Base-by-base conservation (phyloP, 805 yeast species). In the Ogataea degrootiae region DNA sequence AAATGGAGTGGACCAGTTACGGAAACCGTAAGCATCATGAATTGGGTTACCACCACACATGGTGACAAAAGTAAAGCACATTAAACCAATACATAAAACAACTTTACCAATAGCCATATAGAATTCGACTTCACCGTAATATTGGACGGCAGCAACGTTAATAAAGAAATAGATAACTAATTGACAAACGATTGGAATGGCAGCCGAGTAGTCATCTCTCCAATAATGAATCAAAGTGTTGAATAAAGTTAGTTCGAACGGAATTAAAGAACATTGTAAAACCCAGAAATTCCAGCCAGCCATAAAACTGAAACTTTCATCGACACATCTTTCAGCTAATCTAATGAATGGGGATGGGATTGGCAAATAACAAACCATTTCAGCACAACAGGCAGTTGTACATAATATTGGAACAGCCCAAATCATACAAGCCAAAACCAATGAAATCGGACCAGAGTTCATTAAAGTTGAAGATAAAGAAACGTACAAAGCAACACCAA, bases 41-140 rank as follows among this genome's bases (percentile, higher is more conserved):
- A 63, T 51, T 9, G 81, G 81, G 50, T 73, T 73, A 23, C 79
- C 80, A 17, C 81, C 81, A 44, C 71, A 71, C 79, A 75, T 75
- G 34, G 77, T 70, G 46, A 76, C 57, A 45, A 76, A 70, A 6
- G 71, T 69, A 54, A 73, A 74, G 34, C 71, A 46, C 49, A 74
- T 65, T 38, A 74, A 67, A 3, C 79, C 79, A 12, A 72, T 56
- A 31, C 72, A 70, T 41, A 76, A 62, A 8, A 72, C 48, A 47
- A 74, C 69, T 52, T 76, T 76, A 11, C 72, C 72, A 16, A 74
- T 53, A 7, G 74, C 62, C 23, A 72, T 59, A 72, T 74, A 73
- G 47, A 75, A 76, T 54, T 76, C 81, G 4, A 69, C 59, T 51
- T 76, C 79, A 21, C 80, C 81, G 50, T 75, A 76, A 21, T 69